phyloP scores from a whole-genome alignment of 208 protist species.

The Leishmania mexicana region DNA sequence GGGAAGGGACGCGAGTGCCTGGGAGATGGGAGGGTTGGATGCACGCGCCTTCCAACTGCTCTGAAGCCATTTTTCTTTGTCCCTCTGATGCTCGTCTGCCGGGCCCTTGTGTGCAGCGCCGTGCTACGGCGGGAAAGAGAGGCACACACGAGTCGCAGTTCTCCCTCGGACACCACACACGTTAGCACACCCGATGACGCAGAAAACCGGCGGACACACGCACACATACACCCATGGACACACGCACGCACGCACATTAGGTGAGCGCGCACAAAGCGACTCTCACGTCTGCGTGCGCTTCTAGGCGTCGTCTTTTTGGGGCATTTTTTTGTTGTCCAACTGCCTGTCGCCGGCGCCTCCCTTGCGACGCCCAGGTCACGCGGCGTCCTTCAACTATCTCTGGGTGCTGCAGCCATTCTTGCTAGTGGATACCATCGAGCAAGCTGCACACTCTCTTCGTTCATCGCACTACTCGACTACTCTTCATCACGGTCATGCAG shows the following conservation, averaged over 20 bases:
- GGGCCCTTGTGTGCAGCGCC: background rate
- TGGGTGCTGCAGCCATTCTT: too few species aligned
- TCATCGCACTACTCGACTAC: too few species aligned
- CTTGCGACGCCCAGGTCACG: background rate
- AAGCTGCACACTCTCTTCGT: too few species aligned
- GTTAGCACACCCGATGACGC: background rate
- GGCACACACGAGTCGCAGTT: background rate
- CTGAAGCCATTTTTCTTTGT: background rate
- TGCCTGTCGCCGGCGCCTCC: background rate
- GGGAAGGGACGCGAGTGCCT: background rate
- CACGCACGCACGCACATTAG: background rate
- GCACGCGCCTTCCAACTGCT: background rate
- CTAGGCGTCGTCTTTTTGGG: background rate
- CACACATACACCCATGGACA: background rate
- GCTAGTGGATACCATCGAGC: too few species aligned
- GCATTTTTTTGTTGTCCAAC: background rate
- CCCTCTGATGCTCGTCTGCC: background rate
- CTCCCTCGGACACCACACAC: background rate
- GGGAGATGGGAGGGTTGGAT: background rate
- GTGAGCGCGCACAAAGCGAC: background rate
- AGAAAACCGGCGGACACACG: background rate
- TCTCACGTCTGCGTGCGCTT: background rate
- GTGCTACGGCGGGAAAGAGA: background rate
- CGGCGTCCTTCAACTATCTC: too few species aligned
- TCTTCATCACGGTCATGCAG: too few species aligned